Base-by-base conservation (phyloP, 2,329 filamentous ascomycete genomes). In the Fusarium sp. region DNA sequence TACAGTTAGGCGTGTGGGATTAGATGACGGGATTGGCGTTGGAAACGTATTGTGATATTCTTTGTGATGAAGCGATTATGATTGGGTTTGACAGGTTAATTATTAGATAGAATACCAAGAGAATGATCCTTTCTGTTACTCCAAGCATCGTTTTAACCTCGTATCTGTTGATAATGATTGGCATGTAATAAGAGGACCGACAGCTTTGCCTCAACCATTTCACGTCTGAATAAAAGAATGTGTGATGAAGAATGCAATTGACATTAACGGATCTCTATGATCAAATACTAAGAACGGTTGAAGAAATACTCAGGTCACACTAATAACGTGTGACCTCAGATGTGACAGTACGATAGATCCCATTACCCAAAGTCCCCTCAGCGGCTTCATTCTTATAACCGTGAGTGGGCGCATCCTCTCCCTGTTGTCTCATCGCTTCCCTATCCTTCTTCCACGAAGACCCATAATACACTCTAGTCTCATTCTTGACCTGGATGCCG, bases 401-500 rank as follows among this genome's bases (percentile, higher is more conserved):
- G 23, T 23, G 23, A 11, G 30, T 30, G 30, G 8, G 30, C 8
- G 30, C 10, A 30, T 11, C 10, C 4, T 30, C 30, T 30, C 8
- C 20, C 8, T 18, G 38, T 6, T 41, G 13, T 20, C 38, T 26
- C 33, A 30, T 45, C 9, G n/a, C 28, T 31, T 50, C 16, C 23
- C 16, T 40, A 4, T 51, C 47, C 23, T 51, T 36, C 12, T 50
- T 51, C 47, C 47, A 40, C 0, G 34, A 28, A 8, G 47, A 38
- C 34, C 65, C 65, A 12, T 68, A 68, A 36, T 65, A 65, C 18
- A 68, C 65, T 23, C 41, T 56, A 2, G 65, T 68, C 49, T 68
- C 65, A 41, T 68, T 68, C 49, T 68, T 68, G 15, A 68, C 64
- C 34, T 68, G 58, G 16, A 68, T 68, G 11, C 64, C 65, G 12